Conservation (phyloP, 2,329 filamentous ascomycete species). For the Fusarium sp. region DNA sequence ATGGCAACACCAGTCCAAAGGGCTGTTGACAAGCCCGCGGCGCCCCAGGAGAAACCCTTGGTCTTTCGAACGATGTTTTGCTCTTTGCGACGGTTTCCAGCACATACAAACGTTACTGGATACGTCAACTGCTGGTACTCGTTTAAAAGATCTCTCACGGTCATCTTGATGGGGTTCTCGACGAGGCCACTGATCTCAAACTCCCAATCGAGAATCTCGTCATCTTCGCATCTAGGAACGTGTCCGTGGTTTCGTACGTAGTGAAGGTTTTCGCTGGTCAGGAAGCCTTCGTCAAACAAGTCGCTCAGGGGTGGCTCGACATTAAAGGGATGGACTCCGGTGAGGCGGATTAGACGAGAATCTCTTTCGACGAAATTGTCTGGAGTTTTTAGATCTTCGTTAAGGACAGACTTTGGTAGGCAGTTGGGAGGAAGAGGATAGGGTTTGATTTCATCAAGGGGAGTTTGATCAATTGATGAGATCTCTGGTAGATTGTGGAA, state of each 20-base stretch:
- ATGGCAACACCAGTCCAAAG: constrained; percentile 88
- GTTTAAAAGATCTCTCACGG: constrained; percentile 76
- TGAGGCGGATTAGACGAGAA: constrained; percentile 83
- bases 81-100: constrained; percentile 91
- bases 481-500: constrained; percentile 42
- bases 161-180: constrained; percentile 78
- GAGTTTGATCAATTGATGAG: constrained; percentile 34
- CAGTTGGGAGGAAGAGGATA: constrained; percentile 78
- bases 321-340: constrained; percentile 92
- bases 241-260: constrained; percentile 92
- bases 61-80: constrained; percentile 92
- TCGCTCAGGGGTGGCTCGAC: constrained; percentile 84
- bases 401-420: constrained; percentile 71
- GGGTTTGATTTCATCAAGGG: constrained; percentile 27
- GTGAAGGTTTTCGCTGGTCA: constrained; percentile 88
- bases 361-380: constrained; percentile 86
- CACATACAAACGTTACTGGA: constrained; percentile 90
- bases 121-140: constrained; percentile 86
- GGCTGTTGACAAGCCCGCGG: constrained; percentile 87
- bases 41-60: constrained; percentile 94
- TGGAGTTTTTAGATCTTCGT: constrained; percentile 85
- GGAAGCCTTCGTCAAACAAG: constrained; percentile 82
- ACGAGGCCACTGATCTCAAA: constrained; percentile 88
- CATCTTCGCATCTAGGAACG: constrained; percentile 80
- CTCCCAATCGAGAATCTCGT: constrained; percentile 81